phyloP scores from a whole-genome alignment of 108 stramenopile genomes.

The Skeletonema grethae region DNA sequence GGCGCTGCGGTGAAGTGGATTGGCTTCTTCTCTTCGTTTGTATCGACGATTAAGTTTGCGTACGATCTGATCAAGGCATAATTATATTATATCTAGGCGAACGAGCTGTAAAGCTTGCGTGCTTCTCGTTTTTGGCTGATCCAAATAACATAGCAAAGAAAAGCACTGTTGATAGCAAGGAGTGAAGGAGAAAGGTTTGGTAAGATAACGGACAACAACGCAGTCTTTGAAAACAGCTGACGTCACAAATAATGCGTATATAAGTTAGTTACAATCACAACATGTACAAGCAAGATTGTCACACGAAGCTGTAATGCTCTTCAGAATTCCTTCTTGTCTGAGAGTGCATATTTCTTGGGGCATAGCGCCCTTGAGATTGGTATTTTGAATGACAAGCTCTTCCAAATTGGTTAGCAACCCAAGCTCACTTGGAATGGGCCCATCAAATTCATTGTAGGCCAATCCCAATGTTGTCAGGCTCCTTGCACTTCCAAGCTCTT shows the following conservation, averaged over 20 bases:
- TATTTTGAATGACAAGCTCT: slow-evolving; percentile 18
- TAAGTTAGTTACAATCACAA: not conserved
- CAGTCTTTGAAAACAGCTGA: no score
- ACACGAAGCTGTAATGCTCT: slow-evolving; percentile 3
- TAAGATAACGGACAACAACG: no score
- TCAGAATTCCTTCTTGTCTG: not conserved
- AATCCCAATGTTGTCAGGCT: no score
- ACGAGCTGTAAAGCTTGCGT: no score
- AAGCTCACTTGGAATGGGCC: not conserved
- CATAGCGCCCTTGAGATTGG: slow-evolving; percentile 15
- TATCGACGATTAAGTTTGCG: slow-evolving; percentile 16
- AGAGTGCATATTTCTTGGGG: slow-evolving; percentile 3
- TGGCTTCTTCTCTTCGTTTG: slow-evolving; percentile 56
- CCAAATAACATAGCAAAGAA: no score
- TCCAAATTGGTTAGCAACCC: slow-evolving; percentile 9
- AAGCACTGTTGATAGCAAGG: no score
- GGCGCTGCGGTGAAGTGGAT: slow-evolving; percentile 73
- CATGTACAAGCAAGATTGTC: not conserved
- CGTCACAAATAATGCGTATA: no score
- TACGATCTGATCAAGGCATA: not conserved
- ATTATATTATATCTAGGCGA: no score
- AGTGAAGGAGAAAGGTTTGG: no score
- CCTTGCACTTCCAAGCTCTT: no score
- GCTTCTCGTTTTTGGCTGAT: no score
- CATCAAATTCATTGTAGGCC: slow-evolving; percentile 1